Conservation (phyloP, 2,329 filamentous ascomycete species). For the Dissoconium aciculare region DNA sequence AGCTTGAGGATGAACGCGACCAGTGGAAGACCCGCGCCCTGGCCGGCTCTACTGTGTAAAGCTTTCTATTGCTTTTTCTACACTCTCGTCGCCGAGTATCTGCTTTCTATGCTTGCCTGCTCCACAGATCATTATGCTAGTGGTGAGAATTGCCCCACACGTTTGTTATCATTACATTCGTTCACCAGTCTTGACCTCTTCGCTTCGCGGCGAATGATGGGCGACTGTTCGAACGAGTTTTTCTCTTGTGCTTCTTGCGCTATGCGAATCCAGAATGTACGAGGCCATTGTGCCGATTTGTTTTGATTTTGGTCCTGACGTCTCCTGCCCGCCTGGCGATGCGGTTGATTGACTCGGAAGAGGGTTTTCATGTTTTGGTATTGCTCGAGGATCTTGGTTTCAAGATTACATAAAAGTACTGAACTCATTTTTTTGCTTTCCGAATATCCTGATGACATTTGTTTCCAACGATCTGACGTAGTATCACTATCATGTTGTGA, state of each 20-base stretch:
- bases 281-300: background rate
- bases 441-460: background rate
- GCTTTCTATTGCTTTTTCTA: slow-evolving; percentile 5
- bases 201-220: slow-evolving; percentile 8
- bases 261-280: slow-evolving; percentile 5
- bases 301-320: background rate
- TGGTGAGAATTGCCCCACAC: slow-evolving; percentile 11
- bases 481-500: no score
- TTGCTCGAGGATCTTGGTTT: no score
- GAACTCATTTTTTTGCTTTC: background rate
- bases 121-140: slow-evolving; percentile 10
- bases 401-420: background rate
- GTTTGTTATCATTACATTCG: no score
- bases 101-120: background rate
- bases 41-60: slow-evolving; percentile 5
- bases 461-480: background rate
- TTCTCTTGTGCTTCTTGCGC: slow-evolving; percentile 6
- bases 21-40: slow-evolving; percentile 16
- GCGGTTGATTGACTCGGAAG: background rate
- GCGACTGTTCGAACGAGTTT: slow-evolving; percentile 11
- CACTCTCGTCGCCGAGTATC: slow-evolving; percentile 1
- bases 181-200: slow-evolving; percentile 7
- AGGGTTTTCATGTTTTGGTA: background rate
- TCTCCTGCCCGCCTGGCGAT: background rate
- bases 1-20: slow-evolving; percentile 21